Percentiles rank a stretch among this genome's conserved stretches.
These are phyloP conservation scores for Kitagawia praeruptora DNA, from an alignment of 129 eudicot genomes.

Conservation along the genomic window DNA sequence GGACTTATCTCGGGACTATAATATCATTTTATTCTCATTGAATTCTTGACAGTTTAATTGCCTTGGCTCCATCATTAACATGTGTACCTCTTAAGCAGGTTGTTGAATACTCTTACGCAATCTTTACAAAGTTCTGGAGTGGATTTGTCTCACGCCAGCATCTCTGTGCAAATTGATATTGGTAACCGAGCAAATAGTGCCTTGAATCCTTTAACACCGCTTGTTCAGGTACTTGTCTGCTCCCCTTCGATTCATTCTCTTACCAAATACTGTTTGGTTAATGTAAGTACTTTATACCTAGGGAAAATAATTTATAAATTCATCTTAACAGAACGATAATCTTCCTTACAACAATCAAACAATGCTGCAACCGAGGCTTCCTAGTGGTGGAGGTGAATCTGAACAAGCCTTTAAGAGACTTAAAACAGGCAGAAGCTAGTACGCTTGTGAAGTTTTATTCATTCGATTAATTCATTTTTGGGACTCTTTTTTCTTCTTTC, in stretches of 20 bases:
- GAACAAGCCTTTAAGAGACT: slow-evolving; percentile 55
- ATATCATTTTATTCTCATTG: neutral
- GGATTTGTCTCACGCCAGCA: slow-evolving; percentile 74
- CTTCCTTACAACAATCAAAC: slow-evolving; percentile 19
- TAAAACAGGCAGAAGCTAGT: slow-evolving; percentile 45
- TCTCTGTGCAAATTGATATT: slow-evolving; percentile 81
- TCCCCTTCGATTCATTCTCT: neutral
- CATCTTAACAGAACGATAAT: slow-evolving; percentile 32
- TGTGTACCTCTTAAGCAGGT: slow-evolving; percentile 28
- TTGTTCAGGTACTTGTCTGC: slow-evolving; percentile 37
- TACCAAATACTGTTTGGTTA: neutral
- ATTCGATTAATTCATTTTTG: slow-evolving; percentile 16
- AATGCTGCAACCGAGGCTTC: slow-evolving; percentile 32
- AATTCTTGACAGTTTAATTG: neutral
- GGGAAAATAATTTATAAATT: neutral
- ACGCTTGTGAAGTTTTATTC: slow-evolving; percentile 12
- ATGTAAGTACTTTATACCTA: neutral
- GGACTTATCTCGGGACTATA: neutral
- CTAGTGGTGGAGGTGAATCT: slow-evolving; percentile 39
- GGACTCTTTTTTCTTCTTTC: slow-evolving; percentile 12
- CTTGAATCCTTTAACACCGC: slow-evolving; percentile 30
- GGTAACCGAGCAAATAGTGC: slow-evolving; percentile 50
- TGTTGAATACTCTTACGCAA: slow-evolving; percentile 65
- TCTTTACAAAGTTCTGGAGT: slow-evolving; percentile 81
- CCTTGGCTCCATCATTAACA: neutral